These are phyloP conservation scores for Hirschioporus abietinus DNA, from an alignment of 768 basidiomycete genomes.

Conservation along the genomic window DNA sequence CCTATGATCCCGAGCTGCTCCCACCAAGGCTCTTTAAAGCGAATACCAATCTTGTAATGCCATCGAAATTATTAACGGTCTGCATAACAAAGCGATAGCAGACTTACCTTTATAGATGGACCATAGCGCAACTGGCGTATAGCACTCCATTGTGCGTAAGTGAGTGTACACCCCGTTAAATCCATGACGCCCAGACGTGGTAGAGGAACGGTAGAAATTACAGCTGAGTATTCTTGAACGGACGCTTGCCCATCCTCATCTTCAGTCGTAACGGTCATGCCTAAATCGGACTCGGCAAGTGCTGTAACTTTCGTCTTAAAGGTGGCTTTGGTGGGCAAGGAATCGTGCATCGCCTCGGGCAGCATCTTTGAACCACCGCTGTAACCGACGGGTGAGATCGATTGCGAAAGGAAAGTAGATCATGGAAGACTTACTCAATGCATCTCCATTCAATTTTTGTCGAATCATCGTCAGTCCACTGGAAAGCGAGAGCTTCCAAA, in stretches of 20 bases:
- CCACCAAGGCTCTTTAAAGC: slow-evolving; percentile 33
- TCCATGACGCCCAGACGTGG: slow-evolving; percentile 26
- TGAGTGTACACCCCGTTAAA: slow-evolving; percentile 19
- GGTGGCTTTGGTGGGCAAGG: slow-evolving; percentile 6
- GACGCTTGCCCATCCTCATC: not conserved
- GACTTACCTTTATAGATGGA: slow-evolving; percentile 18
- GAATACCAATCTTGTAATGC: slow-evolving; percentile 37
- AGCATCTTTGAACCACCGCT: slow-evolving; percentile 20
- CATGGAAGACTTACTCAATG: slow-evolving; percentile 28
- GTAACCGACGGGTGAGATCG: slow-evolving; percentile 35
- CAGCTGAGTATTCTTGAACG: slow-evolving; percentile 22
- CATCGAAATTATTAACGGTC: slow-evolving; percentile 19
- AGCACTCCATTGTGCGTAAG: slow-evolving; percentile 26
- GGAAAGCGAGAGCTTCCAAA: slow-evolving; percentile 25
- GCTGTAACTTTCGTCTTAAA: slow-evolving; percentile 9
- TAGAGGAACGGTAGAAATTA: slow-evolving; percentile 30
- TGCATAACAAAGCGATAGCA: slow-evolving; percentile 27
- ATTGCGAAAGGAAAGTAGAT: slow-evolving; percentile 34
- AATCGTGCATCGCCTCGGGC: slow-evolving; percentile 21
- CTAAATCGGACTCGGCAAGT: slow-evolving; percentile 1
- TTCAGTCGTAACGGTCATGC: slow-evolving; percentile 7
- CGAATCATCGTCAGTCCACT: slow-evolving; percentile 2
- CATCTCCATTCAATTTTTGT: slow-evolving; percentile 15
- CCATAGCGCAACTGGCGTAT: slow-evolving; percentile 28
- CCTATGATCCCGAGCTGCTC: slow-evolving; percentile 36